Conservation (phyloP, 192 early-diverging fungal genomes). For the Irineochytrium annulatum region DNA sequence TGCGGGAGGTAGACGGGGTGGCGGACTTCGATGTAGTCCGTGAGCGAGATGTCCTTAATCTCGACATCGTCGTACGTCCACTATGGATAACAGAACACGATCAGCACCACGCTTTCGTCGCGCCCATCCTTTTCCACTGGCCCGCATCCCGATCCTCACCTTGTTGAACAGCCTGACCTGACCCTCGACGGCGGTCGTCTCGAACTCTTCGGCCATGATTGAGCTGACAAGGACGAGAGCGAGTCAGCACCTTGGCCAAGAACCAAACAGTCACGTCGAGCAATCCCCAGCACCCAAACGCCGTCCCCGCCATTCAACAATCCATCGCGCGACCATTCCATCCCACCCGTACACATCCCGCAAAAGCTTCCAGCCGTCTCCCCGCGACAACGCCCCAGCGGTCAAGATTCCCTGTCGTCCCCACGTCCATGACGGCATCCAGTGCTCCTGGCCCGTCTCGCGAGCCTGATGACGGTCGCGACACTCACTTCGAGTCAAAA, state of each 20-base stretch:
- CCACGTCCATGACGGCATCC: no score
- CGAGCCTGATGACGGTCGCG: no score
- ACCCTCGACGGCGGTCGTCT: constrained; percentile 23
- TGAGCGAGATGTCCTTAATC: constrained; percentile 46
- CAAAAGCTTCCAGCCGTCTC: no score
- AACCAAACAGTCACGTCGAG: not conserved
- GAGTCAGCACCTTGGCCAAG: not conserved
- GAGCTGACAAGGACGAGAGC: not conserved
- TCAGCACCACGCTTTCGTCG: not conserved
- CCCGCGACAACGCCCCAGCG: no score
- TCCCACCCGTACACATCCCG: no score
- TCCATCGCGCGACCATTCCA: no score
- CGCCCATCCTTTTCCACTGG: not conserved
- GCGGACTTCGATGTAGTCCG: constrained; percentile 8
- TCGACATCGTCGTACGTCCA: constrained; percentile 46
- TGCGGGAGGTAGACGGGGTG: constrained; percentile 90
- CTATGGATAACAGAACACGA: not conserved
- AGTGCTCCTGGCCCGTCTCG: no score
- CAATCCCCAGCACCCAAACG: not conserved
- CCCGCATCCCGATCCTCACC: constrained; percentile 5
- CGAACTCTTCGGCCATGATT: constrained; percentile 22
- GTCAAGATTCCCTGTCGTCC: no score
- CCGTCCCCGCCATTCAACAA: constrained; percentile 12
- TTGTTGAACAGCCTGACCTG: constrained; percentile 47
- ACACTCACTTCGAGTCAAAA: no score